A percentile compares a stretch with the other conserved stretches of the same genome.
Conservation (phyloP, 2,329 filamentous ascomycete genomes). For the Xylariaceae sp. region DNA sequence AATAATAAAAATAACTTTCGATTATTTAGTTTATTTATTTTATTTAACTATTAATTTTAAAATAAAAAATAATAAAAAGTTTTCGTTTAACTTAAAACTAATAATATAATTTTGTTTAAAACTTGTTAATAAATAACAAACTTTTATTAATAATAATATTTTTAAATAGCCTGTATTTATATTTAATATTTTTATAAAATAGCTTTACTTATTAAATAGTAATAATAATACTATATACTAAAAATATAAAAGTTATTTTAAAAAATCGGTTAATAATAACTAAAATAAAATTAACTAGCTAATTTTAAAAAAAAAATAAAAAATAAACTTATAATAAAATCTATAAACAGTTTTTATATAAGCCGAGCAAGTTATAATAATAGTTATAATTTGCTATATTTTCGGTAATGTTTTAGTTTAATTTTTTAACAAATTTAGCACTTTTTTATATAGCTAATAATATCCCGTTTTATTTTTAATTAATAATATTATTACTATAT, state of each 20-base stretch:
- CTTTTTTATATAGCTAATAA: too few species aligned
- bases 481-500: too few species aligned
- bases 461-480: too few species aligned
- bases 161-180: background rate
- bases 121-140: background rate
- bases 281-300: too few species aligned
- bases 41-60: slow-evolving; percentile 1
- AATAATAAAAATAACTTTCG: background rate
- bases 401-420: too few species aligned
- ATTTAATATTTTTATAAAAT: background rate
- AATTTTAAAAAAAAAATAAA: too few species aligned
- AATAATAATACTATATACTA: background rate
- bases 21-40: background rate
- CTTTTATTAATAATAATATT: background rate
- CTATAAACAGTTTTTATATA: too few species aligned
- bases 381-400: too few species aligned
- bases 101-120: background rate
- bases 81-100: background rate
- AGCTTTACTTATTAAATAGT: background rate
- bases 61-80: background rate
- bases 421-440: too few species aligned
- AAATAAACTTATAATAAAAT: too few species aligned
- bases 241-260: background rate
- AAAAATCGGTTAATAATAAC: background rate
- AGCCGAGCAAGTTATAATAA: too few species aligned